These are phyloP conservation scores for Withania somnifera DNA, from an alignment of 305 asterid species.

Conservation along the genomic window DNA sequence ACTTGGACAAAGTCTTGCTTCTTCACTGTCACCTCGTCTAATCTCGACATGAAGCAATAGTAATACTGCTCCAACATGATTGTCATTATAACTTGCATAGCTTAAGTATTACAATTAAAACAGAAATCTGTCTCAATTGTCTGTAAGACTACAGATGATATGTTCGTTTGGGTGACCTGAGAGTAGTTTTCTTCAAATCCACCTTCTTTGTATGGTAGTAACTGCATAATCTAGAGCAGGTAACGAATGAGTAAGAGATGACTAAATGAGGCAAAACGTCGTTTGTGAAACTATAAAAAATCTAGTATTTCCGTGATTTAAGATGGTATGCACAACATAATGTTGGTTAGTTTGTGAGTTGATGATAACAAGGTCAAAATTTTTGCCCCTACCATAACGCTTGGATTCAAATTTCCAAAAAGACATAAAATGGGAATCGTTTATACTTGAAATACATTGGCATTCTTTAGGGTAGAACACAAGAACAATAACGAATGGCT, in stretches of 20 bases:
- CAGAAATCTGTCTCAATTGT: neutral
- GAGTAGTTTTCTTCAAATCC: too few relatives aligned
- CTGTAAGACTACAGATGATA: too few relatives aligned
- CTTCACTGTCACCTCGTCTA: neutral
- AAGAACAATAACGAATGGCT: neutral
- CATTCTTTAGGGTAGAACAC: conserved; percentile 26
- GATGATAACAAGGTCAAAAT: conserved; percentile 94
- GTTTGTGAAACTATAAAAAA: too few relatives aligned
- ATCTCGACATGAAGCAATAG: neutral
- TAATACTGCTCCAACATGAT: neutral
- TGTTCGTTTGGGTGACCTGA: too few relatives aligned
- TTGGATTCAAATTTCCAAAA: conserved; percentile 89
- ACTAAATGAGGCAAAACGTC: too few relatives aligned
- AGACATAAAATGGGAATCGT: conserved; percentile 69
- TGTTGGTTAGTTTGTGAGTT: conserved; percentile 97
- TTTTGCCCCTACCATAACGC: conserved; percentile 93
- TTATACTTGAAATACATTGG: conserved; percentile 88
- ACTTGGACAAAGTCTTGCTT: neutral
- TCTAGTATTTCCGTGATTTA: neutral
- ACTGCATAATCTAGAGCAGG: too few relatives aligned
- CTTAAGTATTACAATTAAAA: neutral
- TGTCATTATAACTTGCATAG: neutral
- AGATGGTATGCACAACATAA: conserved; percentile 56
- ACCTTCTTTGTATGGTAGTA: too few relatives aligned
- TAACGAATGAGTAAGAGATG: too few relatives aligned